Conservation (phyloP, 768 basidiomycete genomes). For the Russula vinacea region DNA sequence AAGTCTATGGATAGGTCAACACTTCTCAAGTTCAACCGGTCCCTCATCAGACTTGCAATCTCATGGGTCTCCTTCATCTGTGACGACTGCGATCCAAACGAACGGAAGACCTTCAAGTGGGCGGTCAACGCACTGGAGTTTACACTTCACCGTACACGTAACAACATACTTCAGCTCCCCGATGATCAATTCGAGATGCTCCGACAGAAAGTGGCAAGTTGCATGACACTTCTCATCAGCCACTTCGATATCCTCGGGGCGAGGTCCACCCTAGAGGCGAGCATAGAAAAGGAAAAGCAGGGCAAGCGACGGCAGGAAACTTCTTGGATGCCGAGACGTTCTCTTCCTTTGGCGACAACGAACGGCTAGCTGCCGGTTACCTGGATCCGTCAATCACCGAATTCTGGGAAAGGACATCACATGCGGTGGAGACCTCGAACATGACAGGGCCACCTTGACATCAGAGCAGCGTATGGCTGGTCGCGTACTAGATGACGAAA, state of each 20-base stretch:
- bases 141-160: slow-evolving; percentile 81
- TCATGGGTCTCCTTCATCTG: slow-evolving; percentile 99
- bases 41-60: slow-evolving; percentile 86
- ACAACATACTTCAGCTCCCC: slow-evolving; percentile 84
- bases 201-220: slow-evolving; percentile 87
- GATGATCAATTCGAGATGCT: slow-evolving; percentile 87
- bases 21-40: slow-evolving; percentile 72
- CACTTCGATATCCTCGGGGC: slow-evolving; percentile 99
- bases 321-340: slow-evolving; percentile 45
- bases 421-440: slow-evolving; percentile 63
- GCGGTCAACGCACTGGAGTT: slow-evolving; percentile 96
- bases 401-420: slow-evolving; percentile 70
- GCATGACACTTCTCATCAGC: slow-evolving; percentile 93
- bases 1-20: slow-evolving; percentile 78
- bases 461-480: slow-evolving; percentile 76
- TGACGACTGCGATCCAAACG: slow-evolving; percentile 94
- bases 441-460: slow-evolving; percentile 54
- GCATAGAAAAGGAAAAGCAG: slow-evolving; percentile 83
- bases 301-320: slow-evolving; percentile 55
- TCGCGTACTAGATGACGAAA: slow-evolving; percentile 90
- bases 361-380: slow-evolving; percentile 41
- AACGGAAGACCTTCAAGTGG: slow-evolving; percentile 96
- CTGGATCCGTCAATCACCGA: slow-evolving; percentile 63
- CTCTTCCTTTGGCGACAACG: slow-evolving; percentile 38
- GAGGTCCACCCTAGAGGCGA: slow-evolving; percentile 80